Conservation (phyloP, 208 protist genomes). For the Endotrypanum monterogeii region DNA sequence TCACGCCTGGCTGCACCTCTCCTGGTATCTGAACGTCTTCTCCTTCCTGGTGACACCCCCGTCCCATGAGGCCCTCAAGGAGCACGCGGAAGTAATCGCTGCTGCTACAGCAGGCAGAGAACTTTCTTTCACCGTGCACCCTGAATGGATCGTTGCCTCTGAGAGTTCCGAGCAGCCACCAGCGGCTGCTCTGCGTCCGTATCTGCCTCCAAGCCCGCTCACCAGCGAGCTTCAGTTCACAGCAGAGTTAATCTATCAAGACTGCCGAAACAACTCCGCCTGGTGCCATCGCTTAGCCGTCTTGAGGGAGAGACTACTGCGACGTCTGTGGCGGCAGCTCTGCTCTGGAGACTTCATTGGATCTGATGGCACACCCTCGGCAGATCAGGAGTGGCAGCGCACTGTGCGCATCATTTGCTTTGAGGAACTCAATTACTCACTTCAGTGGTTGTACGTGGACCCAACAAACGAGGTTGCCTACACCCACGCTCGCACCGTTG, state of each 20-base stretch:
- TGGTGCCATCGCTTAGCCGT: conserved; percentile 80
- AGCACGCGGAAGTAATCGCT: background rate
- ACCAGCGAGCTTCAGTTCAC: conserved; percentile 61
- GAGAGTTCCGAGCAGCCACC: conserved; percentile 3
- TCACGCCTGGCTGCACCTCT: conserved; percentile 80
- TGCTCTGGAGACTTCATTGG: background rate
- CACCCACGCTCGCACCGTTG: conserved; percentile 57
- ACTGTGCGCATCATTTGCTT: conserved; percentile 35
- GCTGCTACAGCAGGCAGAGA: background rate
- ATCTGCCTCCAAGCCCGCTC: conserved; percentile 44
- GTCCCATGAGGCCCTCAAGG: conserved; percentile 6
- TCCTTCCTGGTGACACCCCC: conserved; percentile 61
- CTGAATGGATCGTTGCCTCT: conserved; percentile 18
- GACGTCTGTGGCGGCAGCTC: conserved; percentile 25
- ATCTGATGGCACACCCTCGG: background rate
- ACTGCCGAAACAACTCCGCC: conserved; percentile 82
- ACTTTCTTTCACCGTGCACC: conserved; percentile 13
- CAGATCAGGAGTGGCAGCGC: background rate
- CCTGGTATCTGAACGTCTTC: conserved; percentile 69
- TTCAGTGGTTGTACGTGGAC: conserved; percentile 65
- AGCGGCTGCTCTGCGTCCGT: conserved; percentile 3
- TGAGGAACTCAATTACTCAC: conserved; percentile 55
- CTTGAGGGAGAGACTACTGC: conserved; percentile 50
- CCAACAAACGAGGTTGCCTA: conserved; percentile 79
- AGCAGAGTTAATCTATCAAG: conserved; percentile 43